These are phyloP conservation scores for Diatrype stigma DNA, from an alignment of 2,329 filamentous ascomycete species.

Conservation along the genomic window DNA sequence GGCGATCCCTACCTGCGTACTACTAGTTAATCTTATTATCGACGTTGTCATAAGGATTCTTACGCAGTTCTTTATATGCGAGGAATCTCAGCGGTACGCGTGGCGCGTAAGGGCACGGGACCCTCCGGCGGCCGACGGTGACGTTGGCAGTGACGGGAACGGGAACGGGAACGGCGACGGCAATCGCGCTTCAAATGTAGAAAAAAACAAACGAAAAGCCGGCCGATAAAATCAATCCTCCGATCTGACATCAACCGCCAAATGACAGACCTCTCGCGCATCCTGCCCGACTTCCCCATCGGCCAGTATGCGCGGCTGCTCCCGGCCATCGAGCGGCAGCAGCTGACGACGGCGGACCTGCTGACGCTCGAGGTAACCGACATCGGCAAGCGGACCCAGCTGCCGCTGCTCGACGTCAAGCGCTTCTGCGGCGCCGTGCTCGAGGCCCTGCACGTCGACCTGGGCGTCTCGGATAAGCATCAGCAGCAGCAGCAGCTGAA, in stretches of 20 bases:
- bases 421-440: constrained; percentile 66
- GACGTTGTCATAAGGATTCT: too few relatives aligned
- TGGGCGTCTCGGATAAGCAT: constrained; percentile 30
- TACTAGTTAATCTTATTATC: too few relatives aligned
- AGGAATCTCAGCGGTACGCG: too few relatives aligned
- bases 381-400: constrained; percentile 78
- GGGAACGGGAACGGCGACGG: too few relatives aligned
- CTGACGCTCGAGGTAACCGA: constrained; percentile 78
- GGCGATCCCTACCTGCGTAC: too few relatives aligned
- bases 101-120: too few relatives aligned
- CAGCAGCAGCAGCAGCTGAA: constrained; percentile 1
- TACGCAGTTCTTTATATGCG: too few relatives aligned
- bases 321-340: constrained; percentile 72
- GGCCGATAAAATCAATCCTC: too few relatives aligned
- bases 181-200: too few relatives aligned
- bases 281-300: constrained; percentile 75
- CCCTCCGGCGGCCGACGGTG: too few relatives aligned
- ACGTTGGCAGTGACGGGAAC: too few relatives aligned
- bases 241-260: too few relatives aligned
- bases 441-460: constrained; percentile 61
- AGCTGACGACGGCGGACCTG: constrained; percentile 76
- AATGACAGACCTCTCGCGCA: constrained; percentile 83
- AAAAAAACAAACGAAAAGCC: constrained; percentile 6
- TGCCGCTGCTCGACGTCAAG: constrained; percentile 77
- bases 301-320: constrained; percentile 70